phyloP scores from a whole-genome alignment of 2,329 filamentous ascomycete genomes.

The Sarocladium kiliense region DNA sequence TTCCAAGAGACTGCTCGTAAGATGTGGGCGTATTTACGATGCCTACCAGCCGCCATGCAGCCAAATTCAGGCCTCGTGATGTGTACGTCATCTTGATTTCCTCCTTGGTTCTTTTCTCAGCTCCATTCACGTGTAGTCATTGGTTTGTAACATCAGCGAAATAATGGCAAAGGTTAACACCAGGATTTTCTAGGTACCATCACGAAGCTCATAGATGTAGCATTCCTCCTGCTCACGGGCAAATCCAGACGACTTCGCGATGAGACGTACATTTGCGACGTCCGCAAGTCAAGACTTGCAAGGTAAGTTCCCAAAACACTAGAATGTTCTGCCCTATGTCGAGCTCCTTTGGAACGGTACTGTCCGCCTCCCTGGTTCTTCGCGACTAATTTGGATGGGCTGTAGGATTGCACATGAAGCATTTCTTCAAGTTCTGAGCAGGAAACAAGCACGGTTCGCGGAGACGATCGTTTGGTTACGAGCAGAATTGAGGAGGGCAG shows the following conservation, averaged over 20 bases:
- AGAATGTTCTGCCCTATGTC: too few species aligned
- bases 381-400: too few species aligned
- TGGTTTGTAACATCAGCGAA: too few species aligned
- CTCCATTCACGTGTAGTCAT: too few species aligned
- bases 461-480: conserved; percentile 65
- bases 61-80: conserved; percentile 57
- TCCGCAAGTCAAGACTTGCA: conserved; percentile 54
- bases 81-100: conserved; percentile 50
- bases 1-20: conserved; percentile 78
- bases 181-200: conserved; percentile 49
- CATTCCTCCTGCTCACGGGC: conserved; percentile 58
- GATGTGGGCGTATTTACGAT: conserved; percentile 56
- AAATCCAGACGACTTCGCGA: conserved; percentile 38
- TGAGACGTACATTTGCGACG: conserved; percentile 50
- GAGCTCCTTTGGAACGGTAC: too few species aligned
- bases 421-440: conserved; percentile 61
- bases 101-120: too few species aligned
- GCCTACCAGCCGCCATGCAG: conserved; percentile 51
- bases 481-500: neutral
- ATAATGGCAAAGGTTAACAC: too few species aligned
- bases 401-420: conserved; percentile 63
- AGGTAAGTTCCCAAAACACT: conserved; percentile 51
- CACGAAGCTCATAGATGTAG: conserved; percentile 58
- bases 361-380: too few species aligned
- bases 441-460: conserved; percentile 66